phyloP scores from a whole-genome alignment of 192 early-diverging fungal genomes.

The Rhizophagus sp. region DNA sequence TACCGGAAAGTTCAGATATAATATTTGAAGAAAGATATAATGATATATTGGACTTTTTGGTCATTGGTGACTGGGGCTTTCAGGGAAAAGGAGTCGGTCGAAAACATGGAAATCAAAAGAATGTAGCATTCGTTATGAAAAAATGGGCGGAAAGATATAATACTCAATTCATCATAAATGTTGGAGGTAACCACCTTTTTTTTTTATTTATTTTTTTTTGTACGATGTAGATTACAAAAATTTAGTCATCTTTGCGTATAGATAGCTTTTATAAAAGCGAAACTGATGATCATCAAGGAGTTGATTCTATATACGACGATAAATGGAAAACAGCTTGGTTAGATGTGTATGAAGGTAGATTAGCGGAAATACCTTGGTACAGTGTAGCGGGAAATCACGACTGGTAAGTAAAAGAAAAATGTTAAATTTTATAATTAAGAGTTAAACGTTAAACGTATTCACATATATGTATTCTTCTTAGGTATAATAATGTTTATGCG shows the following conservation, averaged over 20 bases:
- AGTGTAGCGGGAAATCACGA: constrained; percentile 30
- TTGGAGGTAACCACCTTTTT: constrained; percentile 9
- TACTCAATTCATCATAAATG: constrained; percentile 23
- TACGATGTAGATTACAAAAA: too few relatives aligned
- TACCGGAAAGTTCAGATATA: neutral
- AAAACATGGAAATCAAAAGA: neutral
- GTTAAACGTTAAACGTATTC: too few relatives aligned
- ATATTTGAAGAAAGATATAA: constrained; percentile 14
- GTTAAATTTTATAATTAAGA: too few relatives aligned
- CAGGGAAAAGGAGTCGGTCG: neutral
- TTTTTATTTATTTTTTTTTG: neutral
- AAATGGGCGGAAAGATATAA: constrained; percentile 11
- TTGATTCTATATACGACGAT: constrained; percentile 13
- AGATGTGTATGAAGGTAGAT: constrained; percentile 24
- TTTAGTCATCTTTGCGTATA: neutral
- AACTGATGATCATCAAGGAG: constrained; percentile 20
- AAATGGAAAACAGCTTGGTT: constrained; percentile 30
- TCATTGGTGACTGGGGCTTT: constrained; percentile 25
- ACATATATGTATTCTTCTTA: neutral
- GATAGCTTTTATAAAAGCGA: constrained; percentile 29
- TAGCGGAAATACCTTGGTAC: constrained; percentile 24
- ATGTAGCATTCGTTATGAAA: constrained; percentile 6
- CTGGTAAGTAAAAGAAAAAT: constrained; percentile 1
- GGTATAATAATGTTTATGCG: constrained; percentile 26
- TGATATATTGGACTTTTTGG: constrained; percentile 10